Evolutionary conservation across 2,329 filamentous ascomycete genomes (phyloP).

Genomic region (Phialophora chinensis): DNA sequence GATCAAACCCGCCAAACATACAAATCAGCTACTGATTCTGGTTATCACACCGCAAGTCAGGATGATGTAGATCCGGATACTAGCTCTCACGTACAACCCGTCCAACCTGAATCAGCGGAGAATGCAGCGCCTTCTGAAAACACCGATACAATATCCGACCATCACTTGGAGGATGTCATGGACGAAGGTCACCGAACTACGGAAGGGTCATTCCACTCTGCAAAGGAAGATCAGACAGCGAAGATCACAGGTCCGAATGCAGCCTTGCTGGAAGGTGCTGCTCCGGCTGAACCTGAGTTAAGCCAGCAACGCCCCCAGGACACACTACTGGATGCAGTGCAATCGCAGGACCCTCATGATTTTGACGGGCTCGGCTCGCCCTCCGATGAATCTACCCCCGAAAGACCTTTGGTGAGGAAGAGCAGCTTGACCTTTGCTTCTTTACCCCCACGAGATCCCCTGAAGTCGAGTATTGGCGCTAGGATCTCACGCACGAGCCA

Average conservation of each 20-base stretch:
- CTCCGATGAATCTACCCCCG: slow-evolving; percentile 55
- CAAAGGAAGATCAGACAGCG: slow-evolving; percentile 45
- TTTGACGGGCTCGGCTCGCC: slow-evolving; percentile 56
- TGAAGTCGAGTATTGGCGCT: slow-evolving; percentile 83
- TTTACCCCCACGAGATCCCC: slow-evolving; percentile 85
- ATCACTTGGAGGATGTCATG: slow-evolving; percentile 45
- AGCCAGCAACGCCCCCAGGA: not conserved
- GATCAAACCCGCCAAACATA: slow-evolving; percentile 44
- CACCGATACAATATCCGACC: slow-evolving; percentile 40
- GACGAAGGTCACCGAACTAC: slow-evolving; percentile 46
- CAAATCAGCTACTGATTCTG: slow-evolving; percentile 54
- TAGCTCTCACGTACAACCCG: slow-evolving; percentile 35
- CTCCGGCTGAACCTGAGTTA: slow-evolving; percentile 45
- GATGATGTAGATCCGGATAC: slow-evolving; percentile 50
- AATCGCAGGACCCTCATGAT: slow-evolving; percentile 45
- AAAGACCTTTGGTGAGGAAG: slow-evolving; percentile 77
- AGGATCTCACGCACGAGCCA: slow-evolving; percentile 79
- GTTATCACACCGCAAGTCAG: slow-evolving; percentile 55
- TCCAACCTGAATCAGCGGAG: slow-evolving; percentile 22
- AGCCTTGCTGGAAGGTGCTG: slow-evolving; percentile 7
- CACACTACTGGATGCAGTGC: slow-evolving; percentile 19
- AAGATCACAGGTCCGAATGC: slow-evolving; percentile 40
- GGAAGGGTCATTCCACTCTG: slow-evolving; percentile 56
- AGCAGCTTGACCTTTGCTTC: slow-evolving; percentile 95
- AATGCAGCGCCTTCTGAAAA: slow-evolving; percentile 7